Base-by-base conservation (phyloP, 352 stramenopile species). In the Globisporangium alternatum region DNA sequence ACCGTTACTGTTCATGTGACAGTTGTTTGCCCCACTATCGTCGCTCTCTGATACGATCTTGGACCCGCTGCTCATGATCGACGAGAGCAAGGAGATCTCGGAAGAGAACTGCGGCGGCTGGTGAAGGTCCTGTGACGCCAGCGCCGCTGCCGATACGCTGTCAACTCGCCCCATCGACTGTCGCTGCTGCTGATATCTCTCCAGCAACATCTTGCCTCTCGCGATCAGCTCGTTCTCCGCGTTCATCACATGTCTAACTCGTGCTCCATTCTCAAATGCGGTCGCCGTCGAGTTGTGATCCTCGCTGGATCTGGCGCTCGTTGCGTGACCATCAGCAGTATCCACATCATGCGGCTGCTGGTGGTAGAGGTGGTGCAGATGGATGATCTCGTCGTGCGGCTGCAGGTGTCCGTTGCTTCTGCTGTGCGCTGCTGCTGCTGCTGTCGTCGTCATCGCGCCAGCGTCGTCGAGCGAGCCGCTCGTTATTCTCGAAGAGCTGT, bases 191-290 rank as follows among this genome's bases (percentile, higher is more conserved):
- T 60, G 33, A n/a, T 59, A 44, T 17, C 21, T 59, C 35, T 43
- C 31, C 53, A 59, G 35, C 17, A 47, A 15, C 53, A 33, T 48
- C 33, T n/a, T 53, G 47, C 47, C 47, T 10, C 47, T 25, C 47
- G 47, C 47, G 9, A 53, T 53, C 10, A 53, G 22, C 22, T 53
- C 22, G 9, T n/a, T 21, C 47, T 53, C 28, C 47, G 17, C 10
- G 10, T 25, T 25, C 3, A 9, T 31, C 47, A 3, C n/a, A 4
- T 7, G 8, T 0, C 19, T 9, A 21, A 17, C 9, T 17, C 22
- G 8, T 53, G 22, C 15, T 10, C 21, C 47, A 19, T 33, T 28
- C 9, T 52, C 45, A 13, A 21, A n/a, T 49, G 44, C 19, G 1
- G n/a, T 17, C 9, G 8, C 21, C 21, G 21, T 31, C 45, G 13